Conservation (phyloP, 2,329 filamentous ascomycete genomes). For the Trichoderma koningii region DNA sequence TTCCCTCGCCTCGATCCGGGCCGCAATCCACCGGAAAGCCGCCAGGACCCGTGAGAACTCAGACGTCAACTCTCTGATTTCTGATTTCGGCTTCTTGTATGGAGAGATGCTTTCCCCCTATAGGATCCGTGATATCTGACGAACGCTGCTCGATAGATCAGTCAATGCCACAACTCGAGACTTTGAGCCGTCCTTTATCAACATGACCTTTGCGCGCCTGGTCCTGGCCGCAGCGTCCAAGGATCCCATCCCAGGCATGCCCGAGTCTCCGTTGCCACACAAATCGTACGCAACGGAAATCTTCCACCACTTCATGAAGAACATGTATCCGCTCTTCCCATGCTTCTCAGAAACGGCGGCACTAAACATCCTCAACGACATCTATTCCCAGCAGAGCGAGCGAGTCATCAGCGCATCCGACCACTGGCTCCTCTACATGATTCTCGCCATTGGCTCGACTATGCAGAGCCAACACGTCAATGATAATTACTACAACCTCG, state of each 20-base stretch:
- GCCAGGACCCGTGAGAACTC: slow-evolving; percentile 71
- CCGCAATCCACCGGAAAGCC: slow-evolving; percentile 65
- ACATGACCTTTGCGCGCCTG: slow-evolving; percentile 89
- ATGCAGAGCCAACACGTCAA: slow-evolving; percentile 71
- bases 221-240: slow-evolving; percentile 81
- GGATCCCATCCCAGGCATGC: slow-evolving; percentile 66
- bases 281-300: slow-evolving; percentile 68
- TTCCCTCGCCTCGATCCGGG: slow-evolving; percentile 62
- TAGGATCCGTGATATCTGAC: background rate
- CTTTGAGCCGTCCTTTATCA: slow-evolving; percentile 83
- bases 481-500: slow-evolving; percentile 62
- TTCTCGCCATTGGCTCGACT: slow-evolving; percentile 78
- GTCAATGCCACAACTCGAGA: slow-evolving; percentile 94
- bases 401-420: slow-evolving; percentile 68
- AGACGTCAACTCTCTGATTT: slow-evolving; percentile 88
- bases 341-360: slow-evolving; percentile 80
- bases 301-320: slow-evolving; percentile 81
- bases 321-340: slow-evolving; percentile 77
- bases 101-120: slow-evolving; percentile 34
- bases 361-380: slow-evolving; percentile 74
- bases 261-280: slow-evolving; percentile 66
- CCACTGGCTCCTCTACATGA: slow-evolving; percentile 85
- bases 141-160: slow-evolving; percentile 55
- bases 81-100: slow-evolving; percentile 89
- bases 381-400: slow-evolving; percentile 69